Evolutionary conservation across 352 stramenopile genomes (phyloP), one percentile per base, ranked within the genome.

Genomic region (Blastocystis sp.): DNA sequence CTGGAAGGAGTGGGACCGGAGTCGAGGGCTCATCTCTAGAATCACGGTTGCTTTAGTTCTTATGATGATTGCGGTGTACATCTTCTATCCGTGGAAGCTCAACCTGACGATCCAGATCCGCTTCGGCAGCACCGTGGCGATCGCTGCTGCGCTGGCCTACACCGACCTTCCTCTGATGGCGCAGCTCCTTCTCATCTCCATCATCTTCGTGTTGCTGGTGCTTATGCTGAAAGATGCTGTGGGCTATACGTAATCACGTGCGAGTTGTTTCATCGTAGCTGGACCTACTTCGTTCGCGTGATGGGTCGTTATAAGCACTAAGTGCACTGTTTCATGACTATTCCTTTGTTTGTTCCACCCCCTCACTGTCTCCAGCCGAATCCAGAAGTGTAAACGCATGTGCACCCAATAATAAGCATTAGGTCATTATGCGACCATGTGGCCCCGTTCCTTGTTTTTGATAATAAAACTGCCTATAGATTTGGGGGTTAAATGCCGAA

Each of bases 41-140:
- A 84, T 84, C 34, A 4, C 34, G 11, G 2, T 67, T 2, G n/a
- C 74, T 5, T 41, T 48, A 21, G 40, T 52, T 34, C 23, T 45
- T 2, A 48, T 84, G n/a, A 40, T 84, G 11, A n/a, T 70, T 7
- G 23, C 56, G 14, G 14, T 66, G 23, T 84, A 84, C 48, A 28
- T 84, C 66, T 48, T 84, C 40, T 62, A 69, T 38, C 74, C 74
- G 2, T 70, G 17, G 10, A 62, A 66, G 40, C 34, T 69, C 17
- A 84, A 84, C 23, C 11, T 66, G 1, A 84, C 74, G 2, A 53
- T 84, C 17, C 10, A 66, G 10, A 84, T 84, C 34, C 48, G 74
- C 40, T 14, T 84, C 11, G 34, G 17, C 7, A 69, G 74, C 53
- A 23, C 34, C 34, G 45, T 84, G 19, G 38, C 14, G 7, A 21